A percentile compares a stretch with the other conserved stretches of the same genome.
Conservation (phyloP, 805 yeast genomes). For the Tetrapisispora taiwanensis region DNA sequence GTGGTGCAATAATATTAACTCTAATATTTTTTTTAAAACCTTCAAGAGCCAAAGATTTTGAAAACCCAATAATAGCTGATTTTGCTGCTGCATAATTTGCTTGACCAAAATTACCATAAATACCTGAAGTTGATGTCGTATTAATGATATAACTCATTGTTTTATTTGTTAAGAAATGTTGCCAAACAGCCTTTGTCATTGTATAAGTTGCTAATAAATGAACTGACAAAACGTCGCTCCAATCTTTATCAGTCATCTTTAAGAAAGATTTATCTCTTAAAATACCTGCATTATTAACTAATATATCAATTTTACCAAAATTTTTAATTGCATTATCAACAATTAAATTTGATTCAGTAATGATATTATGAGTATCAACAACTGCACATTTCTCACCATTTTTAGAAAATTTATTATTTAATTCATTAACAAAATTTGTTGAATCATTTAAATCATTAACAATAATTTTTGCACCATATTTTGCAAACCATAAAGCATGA, state of each 20-base stretch:
- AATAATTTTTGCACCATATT: conserved; percentile 89
- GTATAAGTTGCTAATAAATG: conserved; percentile 76
- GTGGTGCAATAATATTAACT: conserved; percentile 86
- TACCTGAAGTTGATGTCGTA: conserved; percentile 92
- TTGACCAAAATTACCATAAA: conserved; percentile 96
- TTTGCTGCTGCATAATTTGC: conserved; percentile 93
- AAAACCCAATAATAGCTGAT: conserved; percentile 75
- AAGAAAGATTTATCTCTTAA: conserved; percentile 79
- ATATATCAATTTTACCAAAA: conserved; percentile 76
- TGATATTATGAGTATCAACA: conserved; percentile 75
- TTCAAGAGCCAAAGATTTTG: conserved; percentile 81
- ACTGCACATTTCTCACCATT: conserved; percentile 67
- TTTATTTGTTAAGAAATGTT: conserved; percentile 66
- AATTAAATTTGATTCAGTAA: conserved; percentile 60
- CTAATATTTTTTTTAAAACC: conserved; percentile 70
- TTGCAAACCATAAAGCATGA: conserved; percentile 77
- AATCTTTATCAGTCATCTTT: conserved; percentile 75
- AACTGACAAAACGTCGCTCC: conserved; percentile 72
- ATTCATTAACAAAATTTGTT: conserved; percentile 60
- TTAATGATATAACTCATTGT: conserved; percentile 68
- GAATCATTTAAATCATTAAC: conserved; percentile 85
- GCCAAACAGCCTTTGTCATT: conserved; percentile 88
- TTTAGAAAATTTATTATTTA: conserved; percentile 35
- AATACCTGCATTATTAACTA: conserved; percentile 92
- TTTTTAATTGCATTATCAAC: conserved; percentile 64